Evolutionary conservation across 805 yeast genomes (phyloP).

Genomic region (Sugiyamaella chiloensis): DNA sequence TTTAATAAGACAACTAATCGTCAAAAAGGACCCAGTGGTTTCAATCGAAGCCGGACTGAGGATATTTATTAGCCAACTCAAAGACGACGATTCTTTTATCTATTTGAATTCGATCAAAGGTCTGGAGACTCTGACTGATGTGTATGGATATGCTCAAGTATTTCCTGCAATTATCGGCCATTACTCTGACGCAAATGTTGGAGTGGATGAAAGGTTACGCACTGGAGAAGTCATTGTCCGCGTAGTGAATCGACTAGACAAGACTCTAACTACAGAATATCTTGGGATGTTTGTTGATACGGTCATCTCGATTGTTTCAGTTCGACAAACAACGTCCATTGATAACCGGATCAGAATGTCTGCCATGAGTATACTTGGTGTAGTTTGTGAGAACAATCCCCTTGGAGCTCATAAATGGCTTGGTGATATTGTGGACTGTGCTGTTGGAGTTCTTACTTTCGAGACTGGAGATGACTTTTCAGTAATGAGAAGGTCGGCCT

Average conservation of each 20-base stretch:
- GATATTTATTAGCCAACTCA: slow-evolving; percentile 60
- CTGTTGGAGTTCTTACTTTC: slow-evolving; percentile 67
- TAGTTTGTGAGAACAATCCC: slow-evolving; percentile 58
- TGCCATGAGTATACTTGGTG: slow-evolving; percentile 80
- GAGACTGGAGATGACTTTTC: slow-evolving; percentile 47
- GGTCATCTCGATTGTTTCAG: slow-evolving; percentile 35
- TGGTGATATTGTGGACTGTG: slow-evolving; percentile 65
- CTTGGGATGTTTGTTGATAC: slow-evolving; percentile 44
- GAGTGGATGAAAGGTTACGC: slow-evolving; percentile 66
- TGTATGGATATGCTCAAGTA: slow-evolving; percentile 37
- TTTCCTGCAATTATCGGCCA: slow-evolving; percentile 41
- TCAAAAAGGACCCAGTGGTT: slow-evolving; percentile 49
- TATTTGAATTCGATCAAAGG: slow-evolving; percentile 84
- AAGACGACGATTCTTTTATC: slow-evolving; percentile 81
- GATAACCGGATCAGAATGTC: slow-evolving; percentile 78
- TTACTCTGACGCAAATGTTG: slow-evolving; percentile 30
- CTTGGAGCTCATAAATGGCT: slow-evolving; percentile 47
- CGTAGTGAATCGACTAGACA: slow-evolving; percentile 49
- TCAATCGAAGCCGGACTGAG: slow-evolving; percentile 51
- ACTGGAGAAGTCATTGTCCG: slow-evolving; percentile 78
- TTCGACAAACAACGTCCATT: slow-evolving; percentile 11
- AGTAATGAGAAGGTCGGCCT: slow-evolving; percentile 69
- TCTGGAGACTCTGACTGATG: slow-evolving; percentile 55
- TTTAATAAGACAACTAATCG: slow-evolving; percentile 54
- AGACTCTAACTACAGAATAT: slow-evolving; percentile 44